Evolutionary conservation across 371 early-diverging fungal genomes (phyloP), one percentile per base, ranked within the genome.

Genomic region (Basidiobolus heterosporus): DNA sequence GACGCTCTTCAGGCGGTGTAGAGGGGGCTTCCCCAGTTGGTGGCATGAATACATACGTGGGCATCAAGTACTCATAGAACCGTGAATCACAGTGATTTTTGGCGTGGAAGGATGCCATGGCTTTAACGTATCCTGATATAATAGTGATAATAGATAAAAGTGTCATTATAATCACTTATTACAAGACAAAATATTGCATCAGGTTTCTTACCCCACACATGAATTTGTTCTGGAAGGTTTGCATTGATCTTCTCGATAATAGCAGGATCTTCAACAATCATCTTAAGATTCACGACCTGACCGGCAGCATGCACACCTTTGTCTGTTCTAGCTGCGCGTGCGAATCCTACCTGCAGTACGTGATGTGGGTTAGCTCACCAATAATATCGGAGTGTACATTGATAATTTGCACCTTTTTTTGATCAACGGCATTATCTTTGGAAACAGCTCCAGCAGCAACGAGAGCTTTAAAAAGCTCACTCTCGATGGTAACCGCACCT

Each of bases 281-380:
- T 64, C 67, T 98, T 98, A 30, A 86, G 56, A 1, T 90, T 82
- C 18, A 94, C 78, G 1, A 99, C 80, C 49, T 96, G 90, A 23
- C 97, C 91, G 20, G 88, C 90, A 19, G 99, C 99, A 60, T 96
- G 97, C 0, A 99, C 99, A 11, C 99, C 99, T 66, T 98, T 98
- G 61, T 99, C 99, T 0, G 99, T 99, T 20, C 99, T 71, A 2
- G 96, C 98, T 2, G 92, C 82, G 44, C 99, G 66, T 70, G 67
- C 66, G 57, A 88, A 70, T 21, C 72, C 67, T 22, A 81, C 67
- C 81, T 91, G 41, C 30, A 30, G 30, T 9, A 30, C 5, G 30
- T 5, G 3, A 41, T 46, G 35, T 17, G 15, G 22, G 37, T 16
- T 15, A n/a, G n/a, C n/a, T n/a, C n/a, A n/a, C n/a, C n/a, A n/a